phyloP scores from a whole-genome alignment of 768 basidiomycete species.

The Panaeolus cyanescens region DNA sequence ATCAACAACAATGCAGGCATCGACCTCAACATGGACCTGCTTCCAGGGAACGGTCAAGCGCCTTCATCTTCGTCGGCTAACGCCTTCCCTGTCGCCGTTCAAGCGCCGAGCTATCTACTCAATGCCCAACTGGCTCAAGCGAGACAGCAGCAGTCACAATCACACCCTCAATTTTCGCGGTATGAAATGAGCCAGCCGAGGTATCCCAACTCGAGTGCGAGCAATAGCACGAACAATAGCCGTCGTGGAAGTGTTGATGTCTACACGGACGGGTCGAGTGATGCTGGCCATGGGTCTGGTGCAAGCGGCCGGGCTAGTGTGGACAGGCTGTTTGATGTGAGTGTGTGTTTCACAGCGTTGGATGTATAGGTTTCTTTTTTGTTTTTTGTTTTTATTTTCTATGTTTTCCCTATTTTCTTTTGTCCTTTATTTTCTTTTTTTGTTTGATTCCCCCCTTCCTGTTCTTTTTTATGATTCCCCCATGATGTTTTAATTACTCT shows the following conservation, averaged over 20 bases:
- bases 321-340: constrained; percentile 4
- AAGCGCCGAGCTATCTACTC: background rate
- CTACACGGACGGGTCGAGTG: background rate
- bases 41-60: background rate
- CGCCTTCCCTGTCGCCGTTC: background rate
- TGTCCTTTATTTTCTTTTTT: background rate
- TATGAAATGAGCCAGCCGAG: background rate
- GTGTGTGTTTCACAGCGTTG: constrained; percentile 4
- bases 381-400: constrained; percentile 6
- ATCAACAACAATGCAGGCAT: background rate
- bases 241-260: constrained; percentile 1
- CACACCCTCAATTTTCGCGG: background rate
- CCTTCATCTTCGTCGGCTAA: background rate
- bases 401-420: background rate
- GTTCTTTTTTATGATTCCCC: constrained; percentile 3
- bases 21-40: background rate
- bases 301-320: background rate
- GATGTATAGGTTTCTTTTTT: constrained; percentile 2
- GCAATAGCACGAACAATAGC: background rate
- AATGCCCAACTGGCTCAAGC: background rate
- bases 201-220: background rate
- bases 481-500: background rate
- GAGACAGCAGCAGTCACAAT: background rate
- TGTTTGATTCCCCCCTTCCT: constrained; percentile 1
- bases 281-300: background rate